These are phyloP conservation scores for Claviceps paspali DNA, from an alignment of 2,329 filamentous ascomycete species.

Conservation along the genomic window DNA sequence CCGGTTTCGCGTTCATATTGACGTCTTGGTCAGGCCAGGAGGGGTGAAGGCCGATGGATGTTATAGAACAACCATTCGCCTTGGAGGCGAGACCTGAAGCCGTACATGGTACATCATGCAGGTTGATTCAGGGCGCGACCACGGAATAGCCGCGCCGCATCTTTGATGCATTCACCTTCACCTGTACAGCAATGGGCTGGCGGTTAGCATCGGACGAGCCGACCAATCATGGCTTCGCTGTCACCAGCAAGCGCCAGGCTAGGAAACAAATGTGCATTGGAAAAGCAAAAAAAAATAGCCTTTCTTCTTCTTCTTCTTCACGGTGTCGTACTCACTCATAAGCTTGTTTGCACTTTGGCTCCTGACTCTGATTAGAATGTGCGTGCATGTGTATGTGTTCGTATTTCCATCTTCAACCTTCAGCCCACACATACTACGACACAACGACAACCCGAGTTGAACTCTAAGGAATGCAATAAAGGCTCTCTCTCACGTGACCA, in stretches of 20 bases:
- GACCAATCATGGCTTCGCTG: slow-evolving; percentile 4
- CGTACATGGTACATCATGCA: no score
- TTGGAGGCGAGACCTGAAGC: slow-evolving; percentile 1
- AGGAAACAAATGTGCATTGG: neutral
- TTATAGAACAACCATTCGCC: slow-evolving; percentile 4
- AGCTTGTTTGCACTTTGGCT: no score
- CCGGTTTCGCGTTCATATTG: neutral
- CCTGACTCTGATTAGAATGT: no score
- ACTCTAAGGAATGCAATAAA: neutral
- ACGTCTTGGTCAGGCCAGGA: neutral
- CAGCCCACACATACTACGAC: neutral
- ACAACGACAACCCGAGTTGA: neutral
- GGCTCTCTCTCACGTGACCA: neutral
- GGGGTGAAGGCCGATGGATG: neutral
- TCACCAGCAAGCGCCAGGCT: neutral
- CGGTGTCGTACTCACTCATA: no score
- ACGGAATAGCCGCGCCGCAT: slow-evolving; percentile 11
- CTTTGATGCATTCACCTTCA: neutral
- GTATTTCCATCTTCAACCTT: no score
- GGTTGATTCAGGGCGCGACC: no score
- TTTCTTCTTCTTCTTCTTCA: no score
- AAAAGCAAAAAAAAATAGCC: no score
- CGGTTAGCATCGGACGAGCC: slow-evolving; percentile 1
- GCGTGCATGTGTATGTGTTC: no score
- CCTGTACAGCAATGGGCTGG: no score